Base-by-base conservation (phyloP, 352 stramenopile species). In the Phytophthora citrophthora region DNA sequence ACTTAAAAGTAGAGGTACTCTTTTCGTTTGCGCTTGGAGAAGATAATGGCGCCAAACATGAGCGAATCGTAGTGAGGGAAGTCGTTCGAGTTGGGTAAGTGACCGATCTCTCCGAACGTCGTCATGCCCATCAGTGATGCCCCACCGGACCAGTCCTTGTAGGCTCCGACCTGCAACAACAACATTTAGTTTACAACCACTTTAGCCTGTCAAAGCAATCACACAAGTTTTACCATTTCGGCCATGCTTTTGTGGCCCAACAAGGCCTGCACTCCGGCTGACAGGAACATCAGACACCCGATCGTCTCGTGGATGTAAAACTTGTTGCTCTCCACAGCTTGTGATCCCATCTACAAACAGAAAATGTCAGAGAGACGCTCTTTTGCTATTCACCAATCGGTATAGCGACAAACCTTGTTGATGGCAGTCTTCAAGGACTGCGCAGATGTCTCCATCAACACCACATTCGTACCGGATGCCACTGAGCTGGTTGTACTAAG, bases 11-110 rank as follows among this genome's bases (percentile, higher is more conserved):
- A 91, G 24, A 93, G 63, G 29, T 91, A 90, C 61, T 91, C 79
- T 63, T 90, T 89, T 40, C 86, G 86, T 54, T 85, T 92, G 52
- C 84, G 84, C 61, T 91, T 94, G 47, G 85, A 94, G 61, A 91
- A 96, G 66, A 94, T 89, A 55, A 96, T 87, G 31, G 83, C 85
- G 15, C 86, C 86, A 51, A 96, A 96, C 88, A 96, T 96, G 72
- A 96, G 84, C 69, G 86, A 93, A 54, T 96, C 88, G 52, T 94
- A 96, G 71, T 94, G 88, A 36, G 88, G 88, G 36, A 90, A 86
- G 62, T 92, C 81, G 61, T 78, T 92, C 64, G 81, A 87, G 57
- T 93, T 83, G 12, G 81, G 81, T 61, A 96, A 43, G 59, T 94
- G 88, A 3, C 88, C 88, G 46, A 96, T 93, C 74, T 96, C 85